A percentile compares a stretch with the other conserved stretches of the same genome.
phyloP scores from a whole-genome alignment of 2,329 filamentous ascomycete species.

The Alternaria sp. region DNA sequence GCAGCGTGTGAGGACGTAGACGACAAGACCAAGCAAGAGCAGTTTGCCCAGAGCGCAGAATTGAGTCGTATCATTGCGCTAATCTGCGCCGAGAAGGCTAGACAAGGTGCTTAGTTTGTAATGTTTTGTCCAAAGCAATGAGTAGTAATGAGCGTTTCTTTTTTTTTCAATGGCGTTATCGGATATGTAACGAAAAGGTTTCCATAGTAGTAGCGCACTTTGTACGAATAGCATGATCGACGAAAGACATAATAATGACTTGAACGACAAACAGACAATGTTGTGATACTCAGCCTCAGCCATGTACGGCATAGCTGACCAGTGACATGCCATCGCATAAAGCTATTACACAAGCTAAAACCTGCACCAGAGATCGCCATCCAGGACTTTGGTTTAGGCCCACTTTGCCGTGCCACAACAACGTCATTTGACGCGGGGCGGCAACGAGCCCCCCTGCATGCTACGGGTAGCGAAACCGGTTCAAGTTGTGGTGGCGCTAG shows the following conservation, averaged over 20 bases:
- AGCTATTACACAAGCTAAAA: slow-evolving; percentile 2
- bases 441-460: slow-evolving; percentile 22
- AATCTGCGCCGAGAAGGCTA: slow-evolving; percentile 63
- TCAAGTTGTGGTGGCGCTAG: slow-evolving; percentile 32
- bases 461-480: slow-evolving; percentile 33
- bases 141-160: background rate
- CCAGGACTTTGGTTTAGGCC: slow-evolving; percentile 10
- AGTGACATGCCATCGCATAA: background rate
- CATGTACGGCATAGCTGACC: background rate
- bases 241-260: background rate
- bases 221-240: slow-evolving; percentile 16
- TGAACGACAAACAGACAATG: background rate
- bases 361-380: slow-evolving; percentile 14
- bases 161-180: background rate
- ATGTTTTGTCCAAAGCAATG: background rate
- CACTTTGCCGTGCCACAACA: slow-evolving; percentile 27
- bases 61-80: slow-evolving; percentile 60
- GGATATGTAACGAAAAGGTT: slow-evolving; percentile 4
- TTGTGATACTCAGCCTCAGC: background rate
- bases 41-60: slow-evolving; percentile 60
- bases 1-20: slow-evolving; percentile 56
- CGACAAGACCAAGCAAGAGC: slow-evolving; percentile 59
- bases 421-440: slow-evolving; percentile 40
- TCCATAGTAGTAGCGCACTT: background rate
- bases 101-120: slow-evolving; percentile 51